phyloP scores from a whole-genome alignment of 441 rosid species.

The Metrosideros polymorpha region DNA sequence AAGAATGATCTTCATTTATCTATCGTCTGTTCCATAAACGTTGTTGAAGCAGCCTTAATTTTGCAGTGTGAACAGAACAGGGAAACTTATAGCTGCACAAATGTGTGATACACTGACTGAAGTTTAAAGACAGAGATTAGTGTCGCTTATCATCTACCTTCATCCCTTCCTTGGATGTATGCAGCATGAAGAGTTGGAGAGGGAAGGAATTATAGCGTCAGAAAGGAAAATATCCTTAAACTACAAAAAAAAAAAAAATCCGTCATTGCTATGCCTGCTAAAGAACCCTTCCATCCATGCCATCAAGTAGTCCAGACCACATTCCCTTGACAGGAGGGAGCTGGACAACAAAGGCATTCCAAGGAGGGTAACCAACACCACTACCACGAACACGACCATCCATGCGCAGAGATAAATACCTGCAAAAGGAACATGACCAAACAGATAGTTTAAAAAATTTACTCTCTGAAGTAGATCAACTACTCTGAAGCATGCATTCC shows the following conservation, averaged over 20 bases:
- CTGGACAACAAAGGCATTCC: slow-evolving; percentile 93
- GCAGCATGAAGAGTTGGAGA: background rate
- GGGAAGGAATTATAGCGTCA: background rate
- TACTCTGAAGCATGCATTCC: background rate
- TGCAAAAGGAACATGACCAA: slow-evolving; percentile 12
- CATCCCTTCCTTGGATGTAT: background rate
- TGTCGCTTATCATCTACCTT: background rate
- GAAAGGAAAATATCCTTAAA: background rate
- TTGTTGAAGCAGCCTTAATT: background rate
- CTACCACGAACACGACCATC: slow-evolving; percentile 94
- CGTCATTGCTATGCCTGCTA: background rate
- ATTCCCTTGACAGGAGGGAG: slow-evolving; percentile 83
- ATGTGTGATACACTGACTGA: background rate
- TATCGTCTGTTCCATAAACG: background rate
- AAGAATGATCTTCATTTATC: background rate
- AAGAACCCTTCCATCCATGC: slow-evolving; percentile 80
- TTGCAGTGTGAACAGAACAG: background rate
- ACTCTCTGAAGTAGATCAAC: background rate
- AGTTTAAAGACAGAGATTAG: background rate
- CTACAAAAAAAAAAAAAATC: background rate
- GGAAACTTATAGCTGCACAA: background rate
- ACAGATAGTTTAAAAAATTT: background rate
- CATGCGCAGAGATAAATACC: slow-evolving; percentile 75
- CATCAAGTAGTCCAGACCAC: slow-evolving; percentile 91
- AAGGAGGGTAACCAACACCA: slow-evolving; percentile 94